Base-by-base conservation (phyloP, 2,329 filamentous ascomycete genomes). In the Sarocladiaceae sp. region DNA sequence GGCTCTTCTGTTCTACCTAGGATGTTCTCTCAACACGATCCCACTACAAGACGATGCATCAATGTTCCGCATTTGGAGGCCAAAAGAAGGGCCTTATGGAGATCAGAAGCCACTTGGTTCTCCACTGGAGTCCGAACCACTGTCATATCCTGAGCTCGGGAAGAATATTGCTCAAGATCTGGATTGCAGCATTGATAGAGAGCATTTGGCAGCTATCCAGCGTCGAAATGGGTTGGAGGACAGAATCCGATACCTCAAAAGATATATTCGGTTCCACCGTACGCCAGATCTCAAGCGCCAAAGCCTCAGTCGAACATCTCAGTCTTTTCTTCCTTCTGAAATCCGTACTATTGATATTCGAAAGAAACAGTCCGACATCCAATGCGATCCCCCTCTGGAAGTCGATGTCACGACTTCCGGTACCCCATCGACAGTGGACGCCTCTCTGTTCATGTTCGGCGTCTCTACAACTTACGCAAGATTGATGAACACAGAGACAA, bases 391-490 rank as follows among this genome's bases (percentile, higher is more conserved):
- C 51, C 77, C 79, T 0, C 67, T 83, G 15, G 68, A 77, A 29
- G 69, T 81, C 6, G 70, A 74, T 0, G 78, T 82, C 3, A 64
- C 78, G 7, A 68, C 69, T 42, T 82, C 79, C 0, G 71, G 73
- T 3, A 73, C 69, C 53, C 79, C 79, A 4, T 63, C 68, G 3
- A 73, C 72, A 1, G 79, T 75, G 52, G 77, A 82, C 54, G 71
- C 77, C 11, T 78, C 77, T 33, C 76, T 80, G 54, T 79, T 82
- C 62, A 75, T 82, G 63, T 82, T 82, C 55, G 79, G 79, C 36
- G 77, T 83, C 4, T 82, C 79, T 1, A 82, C 79, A 8, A 81
- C 78, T 2, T 82, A 77, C 66, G 69, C 75, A 57, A 69, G 78
- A 53, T 76, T 83, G 58, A 77, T 68, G 59, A 74, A 79, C 56